Base-by-base conservation (phyloP, 352 stramenopile genomes). In the Sclerospora graminicola region DNA sequence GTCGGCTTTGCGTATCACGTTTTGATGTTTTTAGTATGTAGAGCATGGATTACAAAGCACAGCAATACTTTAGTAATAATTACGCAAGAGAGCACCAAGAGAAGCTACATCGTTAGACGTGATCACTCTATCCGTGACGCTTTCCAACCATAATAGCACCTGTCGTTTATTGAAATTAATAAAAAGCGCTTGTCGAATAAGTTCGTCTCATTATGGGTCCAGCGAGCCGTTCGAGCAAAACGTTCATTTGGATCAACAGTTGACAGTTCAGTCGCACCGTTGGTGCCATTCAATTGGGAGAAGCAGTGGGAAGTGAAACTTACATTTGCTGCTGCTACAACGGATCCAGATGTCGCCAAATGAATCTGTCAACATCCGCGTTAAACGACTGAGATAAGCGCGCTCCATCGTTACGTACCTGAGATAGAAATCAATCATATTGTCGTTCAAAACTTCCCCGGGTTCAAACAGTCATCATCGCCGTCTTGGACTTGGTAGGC, bases 221-320 rank as follows among this genome's bases (percentile, higher is more conserved):
- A 95, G 18, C 76, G 72, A 32, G 69, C 63, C 10, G 84, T 65
- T 31, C 74, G 61, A 5, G 57, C 51, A 33, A 82, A 74, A 18
- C 71, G 66, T 37, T 83, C 69, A 30, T 78, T 61, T 1, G 64
- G 47, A 15, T 60, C 53, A 11, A 51, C 15, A 1, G n/a, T 49
- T 20, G 45, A 32, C 37, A 62, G 32, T 26, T 70, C 60, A 31
- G 55, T 45, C 31, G 45, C 47, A 11, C 50, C 61, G 11, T 66
- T 66, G 2, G 45, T 66, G 1, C 86, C 68, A 43, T 77, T 69
- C 8, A 98, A 53, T 18, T 89, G 94, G 18, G 91, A 93, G 66
- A 95, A 97, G 44, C 98, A 98, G 59, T 98, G 89, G 9, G 89
- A 96, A 15, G 84, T 96, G 55, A 97, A 98, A 97, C 89, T 47